Base-by-base conservation (phyloP, 805 yeast species). In the Metschnikowia continentalis region DNA sequence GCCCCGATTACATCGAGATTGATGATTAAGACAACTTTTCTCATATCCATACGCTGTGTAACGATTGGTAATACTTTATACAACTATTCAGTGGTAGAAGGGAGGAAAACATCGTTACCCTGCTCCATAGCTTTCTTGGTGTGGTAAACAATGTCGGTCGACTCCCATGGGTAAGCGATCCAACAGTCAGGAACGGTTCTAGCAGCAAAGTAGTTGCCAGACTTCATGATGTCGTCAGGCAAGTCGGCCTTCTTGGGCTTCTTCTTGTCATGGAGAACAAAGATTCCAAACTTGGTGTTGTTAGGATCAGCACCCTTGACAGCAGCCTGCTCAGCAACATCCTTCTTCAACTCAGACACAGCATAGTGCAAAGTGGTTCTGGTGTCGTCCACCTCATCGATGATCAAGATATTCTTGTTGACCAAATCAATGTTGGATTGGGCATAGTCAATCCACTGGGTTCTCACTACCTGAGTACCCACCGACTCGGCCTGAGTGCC, bases 91-190 rank as follows among this genome's bases (percentile, higher is more conserved):
- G 64, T 58, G 23, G 65, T 60, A 36, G 73, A 70, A 13, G 75
- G 72, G 51, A 74, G 64, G 57, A 74, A 74, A 6, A 72, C 77
- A 62, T 87, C 91, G 65, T 84, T 80, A 33, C 90, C 91, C 70
- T 88, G 95, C 47, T 70, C 73, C 48, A 72, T 70, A 30, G 95
- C 92, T 35, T 64, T 62, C 56, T 73, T 74, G 22, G 94, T 84
- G 65, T 88, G 96, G 55, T 75, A 76, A 61, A 87, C 96, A 58
- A 88, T 89, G 67, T 88, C 94, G 26, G 68, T 70, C 17, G 94
- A 86, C 65, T 89, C 96, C 95, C 96, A 88, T 38, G 96, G 96
- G 68, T 89, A 88, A 39, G 92, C 90, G 60, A 88, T 82, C 96
- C 96, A 88, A 61, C 72, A 74, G 63, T 88, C 96, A 23, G 82